Conservation (phyloP, 371 early-diverging fungal genomes). For the Syncephalastrum sp. region DNA sequence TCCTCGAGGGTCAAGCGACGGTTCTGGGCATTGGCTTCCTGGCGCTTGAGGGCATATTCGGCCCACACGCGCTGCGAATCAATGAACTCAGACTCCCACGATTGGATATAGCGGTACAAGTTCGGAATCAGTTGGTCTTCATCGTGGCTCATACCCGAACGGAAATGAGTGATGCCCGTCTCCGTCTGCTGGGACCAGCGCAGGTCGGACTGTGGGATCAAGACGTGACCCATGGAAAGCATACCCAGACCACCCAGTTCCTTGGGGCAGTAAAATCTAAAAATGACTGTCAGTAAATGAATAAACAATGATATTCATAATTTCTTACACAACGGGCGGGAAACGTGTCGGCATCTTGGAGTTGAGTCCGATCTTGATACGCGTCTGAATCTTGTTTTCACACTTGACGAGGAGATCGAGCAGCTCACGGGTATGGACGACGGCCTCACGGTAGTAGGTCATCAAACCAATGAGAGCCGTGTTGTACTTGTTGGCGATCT, state of each 20-base stretch:
- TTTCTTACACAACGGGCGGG: constrained; percentile 83
- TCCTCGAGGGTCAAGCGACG: constrained; percentile 94
- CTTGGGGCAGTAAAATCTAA: constrained; percentile 54
- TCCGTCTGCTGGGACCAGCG: constrained; percentile 98
- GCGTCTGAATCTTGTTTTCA: constrained; percentile 98
- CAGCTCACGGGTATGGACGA: constrained; percentile 95
- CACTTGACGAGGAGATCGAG: constrained; percentile 94
- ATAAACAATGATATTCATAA: no score
- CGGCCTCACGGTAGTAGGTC: constrained; percentile 98
- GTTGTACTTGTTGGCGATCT: constrained; percentile 98
- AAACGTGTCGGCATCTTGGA: constrained; percentile 99
- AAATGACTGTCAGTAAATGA: no score
- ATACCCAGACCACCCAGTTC: constrained; percentile 99
- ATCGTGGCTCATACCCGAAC: constrained; percentile 97
- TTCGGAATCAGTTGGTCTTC: constrained; percentile 97
- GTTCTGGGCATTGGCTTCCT: constrained; percentile 96
- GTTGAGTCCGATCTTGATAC: constrained; percentile 99
- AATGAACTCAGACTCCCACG: constrained; percentile 98
- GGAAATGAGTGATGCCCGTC: constrained; percentile 97
- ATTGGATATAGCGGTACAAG: constrained; percentile 96
- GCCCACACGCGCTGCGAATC: constrained; percentile 99
- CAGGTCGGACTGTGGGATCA: constrained; percentile 96
- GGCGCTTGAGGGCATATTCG: constrained; percentile 96
- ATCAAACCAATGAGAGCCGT: constrained; percentile 93
- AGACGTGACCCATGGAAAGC: constrained; percentile 98